These are phyloP conservation scores for Fusarium succisae DNA, from an alignment of 2,329 filamentous ascomycete species.

Conservation along the genomic window DNA sequence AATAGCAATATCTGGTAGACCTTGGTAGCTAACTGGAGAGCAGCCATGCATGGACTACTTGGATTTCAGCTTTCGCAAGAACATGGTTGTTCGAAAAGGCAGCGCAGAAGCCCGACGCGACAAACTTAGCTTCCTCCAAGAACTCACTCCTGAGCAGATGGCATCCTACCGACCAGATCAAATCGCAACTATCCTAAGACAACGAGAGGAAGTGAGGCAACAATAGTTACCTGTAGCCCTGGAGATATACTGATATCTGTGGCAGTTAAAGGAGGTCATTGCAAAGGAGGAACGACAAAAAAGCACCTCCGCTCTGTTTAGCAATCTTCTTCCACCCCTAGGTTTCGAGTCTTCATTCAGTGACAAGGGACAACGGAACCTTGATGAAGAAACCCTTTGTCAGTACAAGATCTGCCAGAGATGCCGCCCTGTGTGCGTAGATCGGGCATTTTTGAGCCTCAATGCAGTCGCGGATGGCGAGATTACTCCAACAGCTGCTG, in stretches of 20 bases:
- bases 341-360: constrained; percentile 26
- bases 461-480: constrained; percentile 60
- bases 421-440: constrained; percentile 56
- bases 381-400: constrained; percentile 54
- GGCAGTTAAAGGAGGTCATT: constrained; percentile 43
- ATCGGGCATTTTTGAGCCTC: constrained; percentile 60
- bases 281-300: constrained; percentile 40
- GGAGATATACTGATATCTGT: not conserved
- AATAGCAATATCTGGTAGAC: not conserved
- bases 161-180: constrained; percentile 58
- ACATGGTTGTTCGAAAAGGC: constrained; percentile 49
- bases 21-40: not conserved
- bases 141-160: constrained; percentile 55
- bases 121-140: constrained; percentile 56
- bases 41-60: constrained; percentile 50
- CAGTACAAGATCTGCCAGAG: constrained; percentile 59
- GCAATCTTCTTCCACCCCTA: constrained; percentile 20
- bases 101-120: constrained; percentile 54
- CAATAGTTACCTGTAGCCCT: too few species aligned
- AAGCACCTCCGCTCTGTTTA: constrained; percentile 37
- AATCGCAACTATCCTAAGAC: constrained; percentile 57
- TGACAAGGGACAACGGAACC: constrained; percentile 51
- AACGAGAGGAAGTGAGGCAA: constrained; percentile 58
- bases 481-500: constrained; percentile 58
- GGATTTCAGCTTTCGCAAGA: constrained; percentile 44